Percentiles rank a stretch among this genome's conserved stretches.
Conservation (phyloP, 192 early-diverging fungal genomes). For the Funneliformis geosporum region DNA sequence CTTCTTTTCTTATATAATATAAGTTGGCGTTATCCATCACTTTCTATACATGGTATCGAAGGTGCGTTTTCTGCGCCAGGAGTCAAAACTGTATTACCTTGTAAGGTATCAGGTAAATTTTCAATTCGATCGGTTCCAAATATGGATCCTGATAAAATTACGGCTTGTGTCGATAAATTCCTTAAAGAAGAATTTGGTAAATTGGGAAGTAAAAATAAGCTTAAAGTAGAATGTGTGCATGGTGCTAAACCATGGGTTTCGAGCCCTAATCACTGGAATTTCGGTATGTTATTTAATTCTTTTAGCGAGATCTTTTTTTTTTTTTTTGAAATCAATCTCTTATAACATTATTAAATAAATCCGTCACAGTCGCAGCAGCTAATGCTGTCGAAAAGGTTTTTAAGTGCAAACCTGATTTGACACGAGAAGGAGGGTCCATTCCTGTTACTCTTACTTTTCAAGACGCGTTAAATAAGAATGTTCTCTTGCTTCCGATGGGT, state of each 20-base stretch:
- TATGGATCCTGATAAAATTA: slow-evolving; percentile 84
- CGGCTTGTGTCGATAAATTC: slow-evolving; percentile 71
- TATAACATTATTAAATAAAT: not conserved
- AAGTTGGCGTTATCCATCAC: slow-evolving; percentile 94
- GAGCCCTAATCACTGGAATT: slow-evolving; percentile 90
- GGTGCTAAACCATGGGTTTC: slow-evolving; percentile 92
- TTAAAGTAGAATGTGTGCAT: slow-evolving; percentile 74
- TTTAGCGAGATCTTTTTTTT: not conserved
- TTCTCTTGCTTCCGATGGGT: slow-evolving; percentile 95
- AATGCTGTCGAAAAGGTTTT: slow-evolving; percentile 93
- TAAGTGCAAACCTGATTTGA: slow-evolving; percentile 90
- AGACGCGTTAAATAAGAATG: slow-evolving; percentile 87
- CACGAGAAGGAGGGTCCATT: slow-evolving; percentile 97
- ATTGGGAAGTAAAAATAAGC: slow-evolving; percentile 84
- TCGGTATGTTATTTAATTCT: slow-evolving; percentile 52
- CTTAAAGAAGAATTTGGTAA: slow-evolving; percentile 86
- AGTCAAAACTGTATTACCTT: slow-evolving; percentile 96
- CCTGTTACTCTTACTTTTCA: slow-evolving; percentile 98
- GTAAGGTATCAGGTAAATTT: slow-evolving; percentile 96
- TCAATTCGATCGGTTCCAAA: slow-evolving; percentile 95
- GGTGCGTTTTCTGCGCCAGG: slow-evolving; percentile 93
- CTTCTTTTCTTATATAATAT: not conserved
- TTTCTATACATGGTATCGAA: slow-evolving; percentile 96
- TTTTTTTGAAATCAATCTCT: not conserved
- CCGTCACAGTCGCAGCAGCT: slow-evolving; percentile 70